Evolutionary conservation across 495 filamentous ascomycete species (phyloP).

Genomic region (Amphirosellinia nigrospora): DNA sequence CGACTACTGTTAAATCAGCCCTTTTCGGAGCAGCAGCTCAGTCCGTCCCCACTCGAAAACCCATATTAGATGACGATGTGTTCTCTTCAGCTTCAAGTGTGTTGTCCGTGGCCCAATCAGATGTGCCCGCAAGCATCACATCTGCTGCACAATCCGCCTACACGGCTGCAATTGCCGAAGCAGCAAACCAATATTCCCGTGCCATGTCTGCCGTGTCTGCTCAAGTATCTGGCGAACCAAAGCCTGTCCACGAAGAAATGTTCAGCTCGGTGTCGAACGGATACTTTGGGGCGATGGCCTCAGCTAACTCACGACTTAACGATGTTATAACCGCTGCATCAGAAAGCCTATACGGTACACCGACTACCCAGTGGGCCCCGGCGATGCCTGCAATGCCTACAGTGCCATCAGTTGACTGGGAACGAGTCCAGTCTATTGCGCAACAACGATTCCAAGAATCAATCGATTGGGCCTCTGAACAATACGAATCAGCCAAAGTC

Average conservation of each 20-base stretch:
- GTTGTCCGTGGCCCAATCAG: conserved; percentile 65
- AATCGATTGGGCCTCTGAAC: conserved; percentile 66
- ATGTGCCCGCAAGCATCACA: conserved; percentile 41
- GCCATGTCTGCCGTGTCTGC: conserved; percentile 69
- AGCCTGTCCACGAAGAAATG: conserved; percentile 67
- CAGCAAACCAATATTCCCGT: conserved; percentile 67
- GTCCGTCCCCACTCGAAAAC: conserved; percentile 46
- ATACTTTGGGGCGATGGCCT: conserved; percentile 68
- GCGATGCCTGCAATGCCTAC: conserved; percentile 41
- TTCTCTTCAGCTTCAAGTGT: conserved; percentile 63
- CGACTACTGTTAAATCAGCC: conserved; percentile 47
- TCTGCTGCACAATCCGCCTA: conserved; percentile 64
- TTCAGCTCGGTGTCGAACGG: conserved; percentile 70
- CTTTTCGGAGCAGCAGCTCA: conserved; percentile 54
- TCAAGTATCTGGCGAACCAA: conserved; percentile 68
- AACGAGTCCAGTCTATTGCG: conserved; percentile 60
- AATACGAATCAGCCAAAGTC: conserved; percentile 65
- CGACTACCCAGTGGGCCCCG: conserved; percentile 42
- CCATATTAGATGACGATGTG: conserved; percentile 48
- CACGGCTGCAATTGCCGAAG: conserved; percentile 62
- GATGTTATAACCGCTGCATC: conserved; percentile 56
- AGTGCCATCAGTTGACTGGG: conserved; percentile 47
- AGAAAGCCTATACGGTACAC: conserved; percentile 50
- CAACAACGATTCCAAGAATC: conserved; percentile 69
- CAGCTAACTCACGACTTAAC: conserved; percentile 64